Base-by-base conservation (phyloP, 805 yeast species). In the Ogataea neopini region DNA sequence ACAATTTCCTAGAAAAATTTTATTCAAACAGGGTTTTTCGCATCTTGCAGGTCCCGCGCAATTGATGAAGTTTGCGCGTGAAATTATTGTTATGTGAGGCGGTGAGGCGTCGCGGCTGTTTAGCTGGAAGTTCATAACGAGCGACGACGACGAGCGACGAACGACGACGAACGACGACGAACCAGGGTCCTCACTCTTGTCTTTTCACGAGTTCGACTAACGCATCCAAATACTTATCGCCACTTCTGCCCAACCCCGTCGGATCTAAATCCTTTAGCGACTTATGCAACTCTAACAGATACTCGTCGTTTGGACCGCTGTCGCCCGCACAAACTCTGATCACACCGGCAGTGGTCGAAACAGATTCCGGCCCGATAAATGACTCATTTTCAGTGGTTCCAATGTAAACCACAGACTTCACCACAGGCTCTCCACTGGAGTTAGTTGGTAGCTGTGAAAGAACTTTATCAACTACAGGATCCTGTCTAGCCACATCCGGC, bases 351-450 rank as follows among this genome's bases (percentile, higher is more conserved):
- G 96, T 82, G 0, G 63, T 66, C 5, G 64, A 63, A 0, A 84
- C 69, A 2, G 62, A 60, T 61, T 90, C 95, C 0, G 96, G 95
- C 0, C 97, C 97, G 3, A 88, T 73, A 59, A 90, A 92, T 3
- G 96, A 88, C 44, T 74, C 84, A 59, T 90, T 91, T 11, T 80
- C 84, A 1, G 83, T 76, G 0, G 92, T 86, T 0, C 97, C 97
- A 17, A 91, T 87, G 63, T 91, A 91, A 0, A 88, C 88, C 20
- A 72, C 68, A 19, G 94, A 82, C 9, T 68, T 70, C 44, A 85
- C 74, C 23, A 69, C 57, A 28, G 65, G 70, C 43, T 71, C 71
- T 6, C 79, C 79, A 0, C 50, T 36, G 10, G 42, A 56, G 52
- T 68, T 66, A 10, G 40, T 32, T 1, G 73, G 70, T 6, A 74